phyloP scores from a whole-genome alignment of 2,329 filamentous ascomycete genomes.

The Pestalotiopsis sp. region DNA sequence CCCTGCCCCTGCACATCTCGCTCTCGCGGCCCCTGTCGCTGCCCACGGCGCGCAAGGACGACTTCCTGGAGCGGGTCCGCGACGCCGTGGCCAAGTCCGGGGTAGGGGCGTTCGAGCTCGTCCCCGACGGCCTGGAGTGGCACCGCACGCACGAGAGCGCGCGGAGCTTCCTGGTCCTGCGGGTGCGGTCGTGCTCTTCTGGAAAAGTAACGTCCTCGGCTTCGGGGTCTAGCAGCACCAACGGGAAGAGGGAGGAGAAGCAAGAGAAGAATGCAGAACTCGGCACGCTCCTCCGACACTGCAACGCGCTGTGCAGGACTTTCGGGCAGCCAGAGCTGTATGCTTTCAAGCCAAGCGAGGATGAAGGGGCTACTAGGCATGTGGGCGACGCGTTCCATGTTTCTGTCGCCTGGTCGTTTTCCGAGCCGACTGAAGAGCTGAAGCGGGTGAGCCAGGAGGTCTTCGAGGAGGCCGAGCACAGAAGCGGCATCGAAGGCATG shows the following conservation, averaged over 20 bases:
- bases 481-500: slow-evolving; percentile 40
- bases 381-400: slow-evolving; percentile 72
- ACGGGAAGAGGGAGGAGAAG: neutral
- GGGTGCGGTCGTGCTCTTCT: slow-evolving; percentile 44
- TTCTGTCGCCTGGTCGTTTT: slow-evolving; percentile 83
- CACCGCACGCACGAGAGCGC: slow-evolving; percentile 58
- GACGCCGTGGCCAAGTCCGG: slow-evolving; percentile 34
- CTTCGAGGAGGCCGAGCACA: slow-evolving; percentile 24
- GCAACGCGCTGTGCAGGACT: slow-evolving; percentile 63
- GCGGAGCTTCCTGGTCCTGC: slow-evolving; percentile 85
- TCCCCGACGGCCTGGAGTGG: slow-evolving; percentile 45
- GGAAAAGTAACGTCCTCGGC: slow-evolving; percentile 27
- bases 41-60: slow-evolving; percentile 69
- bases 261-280: slow-evolving; percentile 52
- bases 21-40: slow-evolving; percentile 82
- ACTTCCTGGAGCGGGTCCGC: slow-evolving; percentile 63
- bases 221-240: slow-evolving; percentile 24
- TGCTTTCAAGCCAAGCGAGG: slow-evolving; percentile 25
- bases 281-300: slow-evolving; percentile 63
- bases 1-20: slow-evolving; percentile 86
- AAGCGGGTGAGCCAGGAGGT: slow-evolving; percentile 36
- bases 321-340: slow-evolving; percentile 77
- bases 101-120: slow-evolving; percentile 44
- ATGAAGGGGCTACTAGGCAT: slow-evolving; percentile 19
- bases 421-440: slow-evolving; percentile 49